Conservation (phyloP, 352 stramenopile species). For the Phytophthora pseudosyringae region DNA sequence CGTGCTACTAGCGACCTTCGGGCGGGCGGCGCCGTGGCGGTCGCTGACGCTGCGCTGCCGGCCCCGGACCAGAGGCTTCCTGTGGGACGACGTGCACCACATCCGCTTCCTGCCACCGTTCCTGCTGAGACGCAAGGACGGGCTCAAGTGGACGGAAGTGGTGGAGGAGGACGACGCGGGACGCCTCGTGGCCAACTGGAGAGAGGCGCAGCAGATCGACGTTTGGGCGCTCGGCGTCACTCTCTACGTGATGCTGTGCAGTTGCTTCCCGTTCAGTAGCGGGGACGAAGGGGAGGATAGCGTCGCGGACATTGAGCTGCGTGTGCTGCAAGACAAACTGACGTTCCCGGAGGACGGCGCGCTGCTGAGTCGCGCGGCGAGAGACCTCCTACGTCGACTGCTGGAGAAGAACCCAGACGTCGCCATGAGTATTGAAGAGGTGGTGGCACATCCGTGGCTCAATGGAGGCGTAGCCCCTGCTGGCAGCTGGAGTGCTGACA, state of each 20-base stretch:
- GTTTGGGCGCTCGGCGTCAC: constrained; percentile 78
- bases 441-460: constrained; percentile 74
- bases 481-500: constrained; percentile 52
- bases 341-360: constrained; percentile 36
- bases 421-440: constrained; percentile 66
- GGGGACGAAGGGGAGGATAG: constrained; percentile 20
- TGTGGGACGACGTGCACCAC: constrained; percentile 69
- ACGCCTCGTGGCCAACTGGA: constrained; percentile 49
- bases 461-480: constrained; percentile 50
- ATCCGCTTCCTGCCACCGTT: constrained; percentile 73
- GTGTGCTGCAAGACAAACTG: constrained; percentile 38
- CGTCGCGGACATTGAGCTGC: constrained; percentile 33
- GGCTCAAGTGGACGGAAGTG: constrained; percentile 2
- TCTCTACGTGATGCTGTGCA: constrained; percentile 74
- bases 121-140: constrained; percentile 38
- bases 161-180: constrained; percentile 18
- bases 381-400: constrained; percentile 64
- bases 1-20: constrained; percentile 72
- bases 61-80: constrained; percentile 29
- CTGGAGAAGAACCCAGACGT: constrained; percentile 57
- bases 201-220: constrained; percentile 71
- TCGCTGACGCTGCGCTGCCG: constrained; percentile 36
- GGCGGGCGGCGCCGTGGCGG: constrained; percentile 58
- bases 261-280: constrained; percentile 58
- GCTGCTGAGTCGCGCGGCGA: constrained; percentile 67